phyloP scores from a whole-genome alignment of 1,284 basidiomycete genomes.

The Moesziomyces parantarcticus region DNA sequence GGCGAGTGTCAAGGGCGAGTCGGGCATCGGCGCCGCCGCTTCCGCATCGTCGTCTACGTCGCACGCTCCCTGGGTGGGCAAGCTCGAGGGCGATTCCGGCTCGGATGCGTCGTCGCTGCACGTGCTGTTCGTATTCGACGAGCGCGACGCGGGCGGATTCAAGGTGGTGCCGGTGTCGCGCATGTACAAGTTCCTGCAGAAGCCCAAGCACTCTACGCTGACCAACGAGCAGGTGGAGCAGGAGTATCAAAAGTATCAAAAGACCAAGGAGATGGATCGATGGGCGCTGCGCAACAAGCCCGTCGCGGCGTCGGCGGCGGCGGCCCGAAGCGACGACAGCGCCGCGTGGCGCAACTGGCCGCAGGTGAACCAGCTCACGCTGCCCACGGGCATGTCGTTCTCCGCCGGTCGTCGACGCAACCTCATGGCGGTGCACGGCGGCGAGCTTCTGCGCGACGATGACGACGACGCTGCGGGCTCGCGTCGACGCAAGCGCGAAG shows the following conservation, averaged over 20 bases:
- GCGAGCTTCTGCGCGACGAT: slow-evolving; percentile 47
- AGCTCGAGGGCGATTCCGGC: slow-evolving; percentile 64
- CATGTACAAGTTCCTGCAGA: slow-evolving; percentile 66
- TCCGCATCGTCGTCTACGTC: slow-evolving; percentile 22
- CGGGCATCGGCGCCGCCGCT: slow-evolving; percentile 8
- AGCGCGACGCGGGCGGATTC: slow-evolving; percentile 64
- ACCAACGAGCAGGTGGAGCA: slow-evolving; percentile 59
- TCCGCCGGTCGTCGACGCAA: slow-evolving; percentile 48
- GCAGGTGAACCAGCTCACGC: slow-evolving; percentile 34
- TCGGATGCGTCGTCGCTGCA: slow-evolving; percentile 59
- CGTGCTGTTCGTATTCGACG: slow-evolving; percentile 66
- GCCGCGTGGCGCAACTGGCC: slow-evolving; percentile 47
- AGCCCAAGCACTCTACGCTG: slow-evolving; percentile 54
- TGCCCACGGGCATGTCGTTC: slow-evolving; percentile 48
- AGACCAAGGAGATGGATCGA: slow-evolving; percentile 52
- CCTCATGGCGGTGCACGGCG: slow-evolving; percentile 52
- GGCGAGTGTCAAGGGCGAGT: slow-evolving; percentile 32
- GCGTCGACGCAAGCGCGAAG: slow-evolving; percentile 34
- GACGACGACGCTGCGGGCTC: slow-evolving; percentile 37
- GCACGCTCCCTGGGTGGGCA: slow-evolving; percentile 67
- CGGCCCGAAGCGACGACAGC: slow-evolving; percentile 33
- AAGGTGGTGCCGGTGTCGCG: slow-evolving; percentile 63
- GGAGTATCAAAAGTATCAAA: slow-evolving; percentile 53
- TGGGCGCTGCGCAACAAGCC: slow-evolving; percentile 50
- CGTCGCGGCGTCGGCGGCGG: slow-evolving; percentile 16